Evolutionary conservation across 2,329 filamentous ascomycete genomes (phyloP).

Genomic region (Epichloe sibirici): DNA sequence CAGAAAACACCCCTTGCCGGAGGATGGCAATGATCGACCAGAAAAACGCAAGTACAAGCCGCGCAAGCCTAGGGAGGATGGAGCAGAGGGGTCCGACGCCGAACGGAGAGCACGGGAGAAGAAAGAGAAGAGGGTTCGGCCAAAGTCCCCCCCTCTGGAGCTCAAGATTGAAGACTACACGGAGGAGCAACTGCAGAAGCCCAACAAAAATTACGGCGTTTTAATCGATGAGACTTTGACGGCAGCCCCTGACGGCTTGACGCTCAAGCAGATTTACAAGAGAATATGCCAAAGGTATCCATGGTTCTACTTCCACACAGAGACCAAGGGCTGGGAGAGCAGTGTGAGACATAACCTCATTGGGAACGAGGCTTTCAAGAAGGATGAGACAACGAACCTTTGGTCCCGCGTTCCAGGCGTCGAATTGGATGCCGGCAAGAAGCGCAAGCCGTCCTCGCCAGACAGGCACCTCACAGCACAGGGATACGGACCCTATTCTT

Average conservation of each 20-base stretch:
- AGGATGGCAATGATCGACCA: slow-evolving; percentile 38
- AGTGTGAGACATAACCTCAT: slow-evolving; percentile 53
- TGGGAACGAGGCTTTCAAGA: slow-evolving; percentile 48
- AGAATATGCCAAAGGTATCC: slow-evolving; percentile 45
- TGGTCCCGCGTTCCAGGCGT: slow-evolving; percentile 47
- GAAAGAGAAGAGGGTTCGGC: slow-evolving; percentile 46
- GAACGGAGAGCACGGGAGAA: slow-evolving; percentile 44
- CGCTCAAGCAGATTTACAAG: slow-evolving; percentile 52
- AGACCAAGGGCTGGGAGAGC: slow-evolving; percentile 54
- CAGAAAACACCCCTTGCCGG: slow-evolving; percentile 48
- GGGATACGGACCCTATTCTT: slow-evolving; percentile 25
- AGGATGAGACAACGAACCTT: slow-evolving; percentile 41
- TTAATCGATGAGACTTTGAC: slow-evolving; percentile 48
- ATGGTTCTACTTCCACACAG: slow-evolving; percentile 47
- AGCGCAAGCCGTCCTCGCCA: slow-evolving; percentile 42
- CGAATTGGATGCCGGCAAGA: slow-evolving; percentile 48
- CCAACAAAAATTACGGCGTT: slow-evolving; percentile 49
- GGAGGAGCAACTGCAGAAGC: slow-evolving; percentile 46
- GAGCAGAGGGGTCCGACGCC: slow-evolving; percentile 42
- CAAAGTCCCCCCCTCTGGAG: slow-evolving; percentile 50
- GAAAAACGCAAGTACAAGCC: slow-evolving; percentile 58
- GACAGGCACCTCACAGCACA: slow-evolving; percentile 31
- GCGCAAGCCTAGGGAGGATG: slow-evolving; percentile 44
- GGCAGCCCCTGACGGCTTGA: slow-evolving; percentile 40
- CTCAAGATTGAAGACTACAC: slow-evolving; percentile 44